Percentiles rank a stretch among this genome's conserved stretches.
These are phyloP conservation scores for Metschnikowia aberdeeniae DNA, from an alignment of 805 yeast species.

Conservation along the genomic window DNA sequence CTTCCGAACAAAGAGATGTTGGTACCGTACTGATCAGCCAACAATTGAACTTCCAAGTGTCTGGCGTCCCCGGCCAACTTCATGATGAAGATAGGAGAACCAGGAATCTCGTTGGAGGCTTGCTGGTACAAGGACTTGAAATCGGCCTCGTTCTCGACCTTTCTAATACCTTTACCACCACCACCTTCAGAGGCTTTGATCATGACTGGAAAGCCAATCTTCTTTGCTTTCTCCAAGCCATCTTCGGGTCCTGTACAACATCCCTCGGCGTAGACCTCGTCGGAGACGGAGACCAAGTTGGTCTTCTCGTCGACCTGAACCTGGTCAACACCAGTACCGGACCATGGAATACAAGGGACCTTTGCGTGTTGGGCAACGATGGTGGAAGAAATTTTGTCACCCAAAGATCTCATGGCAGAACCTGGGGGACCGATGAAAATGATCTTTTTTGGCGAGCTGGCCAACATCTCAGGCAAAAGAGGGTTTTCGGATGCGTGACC, in stretches of 20 bases:
- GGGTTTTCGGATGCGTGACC: constrained; percentile 99
- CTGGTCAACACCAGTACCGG: constrained; percentile 93
- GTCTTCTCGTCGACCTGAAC: constrained; percentile 66
- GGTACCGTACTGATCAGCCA: constrained; percentile 98
- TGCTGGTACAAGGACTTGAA: constrained; percentile 77
- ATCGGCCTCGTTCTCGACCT: constrained; percentile 80
- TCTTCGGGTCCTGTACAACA: constrained; percentile 84
- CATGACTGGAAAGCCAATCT: constrained; percentile 98
- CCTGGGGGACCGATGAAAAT: constrained; percentile 99
- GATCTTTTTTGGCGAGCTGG: constrained; percentile 86
- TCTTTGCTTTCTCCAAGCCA: constrained; percentile 78
- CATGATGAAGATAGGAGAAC: constrained; percentile 98
- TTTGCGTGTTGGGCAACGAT: constrained; percentile 98
- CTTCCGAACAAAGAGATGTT: constrained; percentile 96
- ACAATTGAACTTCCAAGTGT: constrained; percentile 94
- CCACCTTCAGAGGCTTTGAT: constrained; percentile 99
- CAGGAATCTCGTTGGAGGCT: constrained; percentile 97
- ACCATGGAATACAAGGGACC: constrained; percentile 99
- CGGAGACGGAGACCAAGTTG: constrained; percentile 84
- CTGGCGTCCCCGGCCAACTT: constrained; percentile 95
- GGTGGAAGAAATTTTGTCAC: constrained; percentile 96
- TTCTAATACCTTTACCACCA: constrained; percentile 99
- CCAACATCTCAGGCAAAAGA: constrained; percentile 83
- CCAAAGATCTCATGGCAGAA: constrained; percentile 97
- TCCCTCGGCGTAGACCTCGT: constrained; percentile 79